These are phyloP conservation scores for Achaetomium macrosporum DNA, from an alignment of 2,329 filamentous ascomycete genomes.

Conservation along the genomic window DNA sequence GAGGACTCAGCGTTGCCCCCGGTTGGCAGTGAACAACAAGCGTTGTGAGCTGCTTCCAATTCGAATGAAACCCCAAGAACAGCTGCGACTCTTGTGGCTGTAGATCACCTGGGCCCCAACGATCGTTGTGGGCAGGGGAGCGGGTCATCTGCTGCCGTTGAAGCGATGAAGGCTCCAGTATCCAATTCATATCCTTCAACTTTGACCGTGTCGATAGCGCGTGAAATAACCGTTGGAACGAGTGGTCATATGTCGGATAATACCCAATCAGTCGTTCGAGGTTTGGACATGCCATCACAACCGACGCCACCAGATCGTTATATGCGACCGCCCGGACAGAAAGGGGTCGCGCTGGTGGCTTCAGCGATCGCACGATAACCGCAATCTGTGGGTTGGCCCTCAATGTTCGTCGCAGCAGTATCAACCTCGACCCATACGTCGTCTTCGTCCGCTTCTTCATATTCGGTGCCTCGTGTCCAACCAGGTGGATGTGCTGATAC, in stretches of 20 bases:
- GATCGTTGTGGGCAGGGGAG: slow-evolving; percentile 20
- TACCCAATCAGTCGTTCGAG: slow-evolving; percentile 54
- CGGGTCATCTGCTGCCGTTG: slow-evolving; percentile 34
- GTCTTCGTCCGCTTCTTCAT: slow-evolving; percentile 55
- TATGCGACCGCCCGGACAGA: slow-evolving; percentile 44
- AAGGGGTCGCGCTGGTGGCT: slow-evolving; percentile 45
- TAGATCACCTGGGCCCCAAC: slow-evolving; percentile 33
- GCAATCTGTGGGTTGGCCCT: slow-evolving; percentile 49
- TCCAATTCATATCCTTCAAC: slow-evolving; percentile 55
- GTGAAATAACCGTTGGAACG: slow-evolving; percentile 51
- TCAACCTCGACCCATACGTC: slow-evolving; percentile 46
- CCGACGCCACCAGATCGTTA: slow-evolving; percentile 51
- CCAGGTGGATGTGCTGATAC: slow-evolving; percentile 54
- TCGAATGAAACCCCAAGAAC: slow-evolving; percentile 41
- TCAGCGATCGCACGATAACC: slow-evolving; percentile 49
- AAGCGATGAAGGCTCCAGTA: slow-evolving; percentile 38
- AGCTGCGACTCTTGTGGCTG: slow-evolving; percentile 32
- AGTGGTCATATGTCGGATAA: slow-evolving; percentile 48
- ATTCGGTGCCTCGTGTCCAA: slow-evolving; percentile 49
- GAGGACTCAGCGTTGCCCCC: slow-evolving; percentile 48
- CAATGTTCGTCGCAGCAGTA: slow-evolving; percentile 53
- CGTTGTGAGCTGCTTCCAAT: slow-evolving; percentile 51
- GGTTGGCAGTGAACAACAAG: slow-evolving; percentile 55
- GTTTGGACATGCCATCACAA: slow-evolving; percentile 61
- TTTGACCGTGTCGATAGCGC: slow-evolving; percentile 52